Evolutionary conservation across 2,329 filamentous ascomycete species (phyloP), one percentile per base, ranked within the genome.

Genomic region (Neoascochyta sp.): DNA sequence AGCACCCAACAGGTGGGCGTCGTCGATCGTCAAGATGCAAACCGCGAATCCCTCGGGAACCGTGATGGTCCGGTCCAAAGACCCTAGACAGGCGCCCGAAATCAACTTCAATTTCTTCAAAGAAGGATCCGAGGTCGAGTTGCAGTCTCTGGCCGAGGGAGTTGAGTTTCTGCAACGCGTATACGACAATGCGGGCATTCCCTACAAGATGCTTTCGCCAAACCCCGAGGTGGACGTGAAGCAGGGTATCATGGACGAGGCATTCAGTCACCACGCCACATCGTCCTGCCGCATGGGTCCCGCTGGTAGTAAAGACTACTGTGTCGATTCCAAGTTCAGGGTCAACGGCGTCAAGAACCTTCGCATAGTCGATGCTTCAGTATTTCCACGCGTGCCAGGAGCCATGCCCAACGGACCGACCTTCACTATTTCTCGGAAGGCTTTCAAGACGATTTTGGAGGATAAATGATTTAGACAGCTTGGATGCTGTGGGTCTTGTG

Each of bases 291-390:
- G 27, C 6, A 43, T 46, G 18, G 42, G 42, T 9, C 34, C 38
- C 1, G 34, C 14, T 3, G 20, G 17, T 17, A 24, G 28, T 12
- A 26, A 9, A 15, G 22, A 29, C 2, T 27, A 27, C 7, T 39
- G 34, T n/a, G 34, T 47, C 3, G 43, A 47, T 13, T 35, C 43
- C 3, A 39, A 32, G 26, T 44, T 42, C 9, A 17, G 43, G 3
- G 41, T 44, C 8, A 12, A 37, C 12, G 43, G 43, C 10, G 43
- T 76, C 0, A 50, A 65, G 0, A 68, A 70, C 0, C 50, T 81
- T 25, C 63, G 78, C 16, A 76, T 80, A 2, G 78, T 81, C 0
- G 78, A 81, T 57, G 77, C 75, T 1, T 73, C 68, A 9, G 65
- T 74, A 1, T 80, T 75, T 34, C 73, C 75, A 1, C 63, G 66